Evolutionary conservation across 768 basidiomycete genomes (phyloP), one percentile per base, ranked within the genome.

Genomic region (Crepidotus variabilis): DNA sequence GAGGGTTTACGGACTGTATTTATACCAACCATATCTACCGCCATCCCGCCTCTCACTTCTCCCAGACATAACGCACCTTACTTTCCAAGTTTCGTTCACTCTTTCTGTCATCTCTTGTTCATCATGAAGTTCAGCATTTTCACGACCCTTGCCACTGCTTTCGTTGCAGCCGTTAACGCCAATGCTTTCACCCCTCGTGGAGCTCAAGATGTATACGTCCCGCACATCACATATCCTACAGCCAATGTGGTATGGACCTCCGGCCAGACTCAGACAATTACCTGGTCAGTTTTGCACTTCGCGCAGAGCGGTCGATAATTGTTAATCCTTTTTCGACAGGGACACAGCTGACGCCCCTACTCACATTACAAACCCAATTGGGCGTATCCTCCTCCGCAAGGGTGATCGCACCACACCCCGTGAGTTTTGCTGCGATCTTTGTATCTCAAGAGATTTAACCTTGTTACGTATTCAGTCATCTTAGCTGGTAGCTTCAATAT

Each of bases 281-380:
- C 69, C 43, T 83, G 81, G 81, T 75, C 65, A 48, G 63, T 59
- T n/a, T n/a, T n/a, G n/a, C n/a, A n/a, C n/a, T n/a, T n/a, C n/a
- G n/a, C n/a, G n/a, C 16, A 11, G 28, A 16, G 10, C 28, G 16
- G 28, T 14, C 10, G n/a, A 22, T 28, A 28, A 28, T 43, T n/a
- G 36, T n/a, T 43, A 43, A 43, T n/a, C 10, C 10, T 10, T 43
- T 22, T 18, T 32, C 36, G 43, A 34, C 59, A 75, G 74, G 74
- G 63, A 79, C 54, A 67, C 62, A 2, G 69, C 75, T 23, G 56
- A 61, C 49, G 50, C 72, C 22, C 80, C 81, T 1, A 36, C 51
- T 7, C 61, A 81, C 52, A 75, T 82, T 57, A 81, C 80, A 23
- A 82, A 80, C 59, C 59, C 62, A 34, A 33, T 50, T 1, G 81